These are phyloP conservation scores for Verticillium zaregamsianum DNA, from an alignment of 2,329 filamentous ascomycete species.

Conservation along the genomic window DNA sequence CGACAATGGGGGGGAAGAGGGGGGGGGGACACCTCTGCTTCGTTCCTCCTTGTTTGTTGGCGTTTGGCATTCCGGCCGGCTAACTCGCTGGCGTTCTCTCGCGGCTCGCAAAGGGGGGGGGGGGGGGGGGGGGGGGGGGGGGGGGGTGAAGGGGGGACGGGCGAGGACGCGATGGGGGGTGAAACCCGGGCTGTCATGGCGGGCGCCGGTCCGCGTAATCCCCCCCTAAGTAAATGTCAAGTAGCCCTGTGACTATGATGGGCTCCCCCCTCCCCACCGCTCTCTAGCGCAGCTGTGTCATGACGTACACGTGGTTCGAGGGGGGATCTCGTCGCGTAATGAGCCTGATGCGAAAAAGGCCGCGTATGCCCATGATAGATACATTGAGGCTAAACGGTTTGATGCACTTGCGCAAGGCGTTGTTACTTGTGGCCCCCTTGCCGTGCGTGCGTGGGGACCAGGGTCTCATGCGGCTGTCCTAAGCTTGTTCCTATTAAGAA, in stretches of 20 bases:
- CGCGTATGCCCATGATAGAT: neutral
- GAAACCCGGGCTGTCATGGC: neutral
- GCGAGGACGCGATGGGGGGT: neutral
- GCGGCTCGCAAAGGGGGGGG: neutral
- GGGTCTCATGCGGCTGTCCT: neutral
- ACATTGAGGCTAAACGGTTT: neutral
- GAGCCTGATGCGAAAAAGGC: neutral
- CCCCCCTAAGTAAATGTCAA: constrained; percentile 4
- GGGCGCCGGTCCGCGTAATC: neutral
- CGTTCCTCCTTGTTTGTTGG: neutral
- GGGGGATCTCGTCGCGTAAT: neutral
- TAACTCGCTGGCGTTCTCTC: neutral
- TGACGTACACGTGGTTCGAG: constrained; percentile 12
- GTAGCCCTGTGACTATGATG: constrained; percentile 1
- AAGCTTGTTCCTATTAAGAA: neutral
- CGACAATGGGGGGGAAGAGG: neutral
- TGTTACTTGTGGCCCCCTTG: too few relatives aligned
- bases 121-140: neutral
- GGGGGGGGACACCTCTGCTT: neutral
- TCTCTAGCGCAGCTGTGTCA: constrained; percentile 8
- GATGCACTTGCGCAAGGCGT: neutral
- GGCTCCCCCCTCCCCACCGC: neutral
- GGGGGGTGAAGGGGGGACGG: too few relatives aligned
- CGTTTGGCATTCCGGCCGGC: neutral
- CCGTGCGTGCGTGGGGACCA: neutral